Evolutionary conservation across 192 early-diverging fungal genomes (phyloP), one percentile per base, ranked within the genome.

Genomic region (Mortierella hygrophila): DNA sequence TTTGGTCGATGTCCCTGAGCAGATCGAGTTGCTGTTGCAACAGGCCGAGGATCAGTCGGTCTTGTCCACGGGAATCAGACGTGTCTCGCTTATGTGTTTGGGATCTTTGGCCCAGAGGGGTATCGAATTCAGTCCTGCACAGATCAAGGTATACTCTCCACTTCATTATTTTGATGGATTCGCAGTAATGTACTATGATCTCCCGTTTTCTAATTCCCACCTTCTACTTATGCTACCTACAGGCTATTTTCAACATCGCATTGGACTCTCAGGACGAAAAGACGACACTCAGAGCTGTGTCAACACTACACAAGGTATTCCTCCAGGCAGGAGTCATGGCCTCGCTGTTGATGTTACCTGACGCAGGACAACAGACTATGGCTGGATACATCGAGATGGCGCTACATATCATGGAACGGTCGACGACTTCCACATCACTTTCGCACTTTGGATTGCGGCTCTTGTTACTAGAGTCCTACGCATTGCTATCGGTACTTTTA

Each of bases 1-100:
- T 16, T 57, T 89, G 4, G 85, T 90, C 32, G 88, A 90, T 79
- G 78, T 81, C 35, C 73, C 81, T 63, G 83, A 90, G 55, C 89
- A 88, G 71, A 85, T 90, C 40, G 63, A 80, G 5, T 42, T 86
- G 75, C 35, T 86, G 18, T 26, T 86, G 40, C 78, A 80, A 49
- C 70, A 60, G 9, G 77, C 82, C 37, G 49, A 78, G 72, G 29
- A 29, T 15, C 71, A 76, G 2, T 42, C 70, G 15, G 40, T 65
- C 11, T 40, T 60, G 10, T 60, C 65, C 11, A 65, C 52, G 32
- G 84, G 79, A 32, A 86, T 78, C 26, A 75, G 79, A 16, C 84
- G 84, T 38, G 84, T 86, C 13, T 77, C 84, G n/a, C 60, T 86
- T 7, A 74, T 63, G 38, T 86, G 84, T 42, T 23, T 86, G 16